phyloP scores from a whole-genome alignment of 2,329 filamentous ascomycete species.

The Emergomyces pasteurianus region DNA sequence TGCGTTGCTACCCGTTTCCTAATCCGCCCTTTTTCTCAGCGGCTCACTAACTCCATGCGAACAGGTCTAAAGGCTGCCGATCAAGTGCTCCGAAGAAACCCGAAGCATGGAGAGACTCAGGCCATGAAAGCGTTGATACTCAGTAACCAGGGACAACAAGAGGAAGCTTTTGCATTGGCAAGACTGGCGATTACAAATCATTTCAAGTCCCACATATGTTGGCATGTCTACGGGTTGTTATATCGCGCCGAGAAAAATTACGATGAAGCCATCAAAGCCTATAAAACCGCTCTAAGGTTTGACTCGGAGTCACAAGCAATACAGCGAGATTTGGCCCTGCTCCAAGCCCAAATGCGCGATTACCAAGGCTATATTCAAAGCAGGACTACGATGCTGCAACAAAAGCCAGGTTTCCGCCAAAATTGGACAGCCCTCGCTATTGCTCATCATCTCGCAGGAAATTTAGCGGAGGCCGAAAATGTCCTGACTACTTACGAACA shows the following conservation, averaged over 20 bases:
- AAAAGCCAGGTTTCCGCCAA: constrained; percentile 67
- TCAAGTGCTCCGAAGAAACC: constrained; percentile 87
- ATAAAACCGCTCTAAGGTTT: constrained; percentile 85
- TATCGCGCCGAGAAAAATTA: constrained; percentile 95
- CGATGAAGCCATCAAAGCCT: constrained; percentile 97
- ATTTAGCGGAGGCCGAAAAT: constrained; percentile 75
- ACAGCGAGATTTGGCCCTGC: constrained; percentile 78
- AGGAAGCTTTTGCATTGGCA: constrained; percentile 86
- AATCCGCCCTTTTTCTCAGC: constrained; percentile 13
- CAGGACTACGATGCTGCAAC: constrained; percentile 74
- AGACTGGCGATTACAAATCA: constrained; percentile 88
- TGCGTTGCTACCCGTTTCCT: constrained; percentile 21
- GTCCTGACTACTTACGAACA: constrained; percentile 87
- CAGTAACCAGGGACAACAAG: constrained; percentile 80
- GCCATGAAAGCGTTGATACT: constrained; percentile 98
- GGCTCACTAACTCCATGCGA: constrained; percentile 15
- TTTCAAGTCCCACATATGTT: constrained; percentile 99
- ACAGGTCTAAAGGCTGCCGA: constrained; percentile 85
- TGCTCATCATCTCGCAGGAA: constrained; percentile 80
- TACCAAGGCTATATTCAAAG: constrained; percentile 89
- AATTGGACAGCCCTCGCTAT: constrained; percentile 98
- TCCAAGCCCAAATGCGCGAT: constrained; percentile 95
- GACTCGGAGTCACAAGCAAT: constrained; percentile 95
- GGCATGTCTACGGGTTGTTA: constrained; percentile 94
- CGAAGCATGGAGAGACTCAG: constrained; percentile 94